phyloP scores from a whole-genome alignment of 768 basidiomycete genomes.

The Boletellus ananiceps region DNA sequence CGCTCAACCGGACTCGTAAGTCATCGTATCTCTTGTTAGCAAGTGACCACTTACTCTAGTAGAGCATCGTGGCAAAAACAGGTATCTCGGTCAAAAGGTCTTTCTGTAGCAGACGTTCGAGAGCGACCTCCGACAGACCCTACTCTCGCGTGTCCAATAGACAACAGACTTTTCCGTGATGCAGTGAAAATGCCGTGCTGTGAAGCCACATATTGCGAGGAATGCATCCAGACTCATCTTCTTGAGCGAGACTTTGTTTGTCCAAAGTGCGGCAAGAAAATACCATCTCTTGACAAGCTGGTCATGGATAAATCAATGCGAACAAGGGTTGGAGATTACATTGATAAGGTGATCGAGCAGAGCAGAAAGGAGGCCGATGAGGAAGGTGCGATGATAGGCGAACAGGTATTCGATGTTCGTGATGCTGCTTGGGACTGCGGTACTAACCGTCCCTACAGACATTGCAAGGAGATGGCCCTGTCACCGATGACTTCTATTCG shows the following conservation, averaged over 20 bases:
- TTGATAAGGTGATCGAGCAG: slow-evolving; percentile 76
- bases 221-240: slow-evolving; percentile 92
- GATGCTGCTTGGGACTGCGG: not conserved
- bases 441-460: slow-evolving; percentile 14
- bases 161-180: slow-evolving; percentile 89
- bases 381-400: slow-evolving; percentile 35
- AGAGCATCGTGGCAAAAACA: slow-evolving; percentile 97
- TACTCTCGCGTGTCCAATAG: slow-evolving; percentile 81
- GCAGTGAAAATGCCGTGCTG: slow-evolving; percentile 97
- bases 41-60: slow-evolving; percentile 2
- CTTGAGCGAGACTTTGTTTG: slow-evolving; percentile 95
- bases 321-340: slow-evolving; percentile 73
- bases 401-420: slow-evolving; percentile 32
- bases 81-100: slow-evolving; percentile 68
- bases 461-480: slow-evolving; percentile 24
- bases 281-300: slow-evolving; percentile 86
- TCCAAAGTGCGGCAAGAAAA: slow-evolving; percentile 83
- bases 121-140: slow-evolving; percentile 78
- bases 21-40: slow-evolving; percentile 13
- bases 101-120: slow-evolving; percentile 86
- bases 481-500: slow-evolving; percentile 64
- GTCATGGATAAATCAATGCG: slow-evolving; percentile 75
- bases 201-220: slow-evolving; percentile 87
- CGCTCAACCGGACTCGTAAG: slow-evolving; percentile 93
- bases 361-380: slow-evolving; percentile 57